Evolutionary conservation across 2,329 filamentous ascomycete genomes (phyloP), one percentile per base, ranked within the genome.

Genomic region (Calonectria naviculata): DNA sequence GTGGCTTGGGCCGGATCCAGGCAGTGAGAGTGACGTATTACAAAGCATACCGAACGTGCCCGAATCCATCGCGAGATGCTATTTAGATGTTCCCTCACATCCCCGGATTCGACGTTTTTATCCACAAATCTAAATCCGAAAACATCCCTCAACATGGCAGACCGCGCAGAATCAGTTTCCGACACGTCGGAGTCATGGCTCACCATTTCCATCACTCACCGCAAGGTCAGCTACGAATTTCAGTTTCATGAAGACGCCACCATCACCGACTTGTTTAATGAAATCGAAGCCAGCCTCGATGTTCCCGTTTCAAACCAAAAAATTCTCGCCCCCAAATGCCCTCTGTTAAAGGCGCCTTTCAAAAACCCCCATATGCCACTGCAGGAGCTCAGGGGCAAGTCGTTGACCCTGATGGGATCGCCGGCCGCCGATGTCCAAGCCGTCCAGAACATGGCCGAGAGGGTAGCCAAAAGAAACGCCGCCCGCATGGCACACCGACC

Each of bases 251-350:
- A 82, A 17, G 83, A 85, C 70, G 85, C 87, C 21, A 89, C 87
- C 7, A 82, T 90, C 52, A 76, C 83, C 67, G 91, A 93, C 76
- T 88, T 94, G 42, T 91, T 91, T 52, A 80, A 86, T 61, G 85
- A 87, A 71, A 89, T 94, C 75, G 85, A 89, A 68, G 80, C 83
- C 49, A 80, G 83, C 4, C 86, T 94, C 65, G 87, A 86, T 61
- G 90, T 94, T 65, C 92, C 92, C 0, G 71, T 83, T 41, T 80
- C 85, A 12, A 91, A 94, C 81, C 92, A 94, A 78, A 94, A 94
- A 80, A 87, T 93, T 79, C 86, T 94, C 74, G 87, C 90, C 17
- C 87, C 92, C 47, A 93, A 93, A 78, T 84, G 89, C 9, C 91
- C 91, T 31, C 84, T 94, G 2, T 86, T 93, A 29, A 93, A 91